Conservation (phyloP, 495 filamentous ascomycete genomes). For the Talaromyces proteolyticus region DNA sequence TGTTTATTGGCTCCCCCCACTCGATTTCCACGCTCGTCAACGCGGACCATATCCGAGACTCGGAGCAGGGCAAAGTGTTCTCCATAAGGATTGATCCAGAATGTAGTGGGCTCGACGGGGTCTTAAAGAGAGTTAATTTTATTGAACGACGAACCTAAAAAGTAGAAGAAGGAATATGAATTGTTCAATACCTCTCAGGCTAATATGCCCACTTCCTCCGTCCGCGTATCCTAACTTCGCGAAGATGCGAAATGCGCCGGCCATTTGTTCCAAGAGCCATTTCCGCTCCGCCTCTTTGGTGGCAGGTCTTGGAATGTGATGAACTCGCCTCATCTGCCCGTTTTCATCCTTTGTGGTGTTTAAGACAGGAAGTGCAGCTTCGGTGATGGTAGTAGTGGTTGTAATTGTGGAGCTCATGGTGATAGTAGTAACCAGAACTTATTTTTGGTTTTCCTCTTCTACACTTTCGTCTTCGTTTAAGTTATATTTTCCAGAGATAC, state of each 20-base stretch:
- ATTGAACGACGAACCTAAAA: not conserved
- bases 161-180: too few relatives aligned
- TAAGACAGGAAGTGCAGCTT: too few relatives aligned
- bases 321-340: conserved; percentile 1
- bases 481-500: too few relatives aligned
- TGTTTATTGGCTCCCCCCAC: conserved; percentile 33
- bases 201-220: conserved; percentile 55
- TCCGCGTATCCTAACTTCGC: conserved; percentile 52
- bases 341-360: too few relatives aligned
- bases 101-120: conserved; percentile 41
- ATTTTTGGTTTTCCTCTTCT: too few relatives aligned
- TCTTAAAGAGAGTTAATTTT: conserved; percentile 33
- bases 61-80: conserved; percentile 26
- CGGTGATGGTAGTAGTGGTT: too few relatives aligned
- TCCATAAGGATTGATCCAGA: conserved; percentile 54
- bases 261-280: conserved; percentile 50
- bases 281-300: conserved; percentile 4
- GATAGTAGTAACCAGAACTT: too few relatives aligned
- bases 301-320: conserved; percentile 10
- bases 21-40: conserved; percentile 28
- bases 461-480: too few relatives aligned
- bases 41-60: conserved; percentile 29
- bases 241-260: conserved; percentile 50
- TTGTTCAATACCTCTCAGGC: conserved; percentile 10
- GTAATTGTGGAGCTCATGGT: too few relatives aligned